Evolutionary conservation across 1,284 basidiomycete species (phyloP), one percentile per base, ranked within the genome.

Genomic region (Irpex sp.): DNA sequence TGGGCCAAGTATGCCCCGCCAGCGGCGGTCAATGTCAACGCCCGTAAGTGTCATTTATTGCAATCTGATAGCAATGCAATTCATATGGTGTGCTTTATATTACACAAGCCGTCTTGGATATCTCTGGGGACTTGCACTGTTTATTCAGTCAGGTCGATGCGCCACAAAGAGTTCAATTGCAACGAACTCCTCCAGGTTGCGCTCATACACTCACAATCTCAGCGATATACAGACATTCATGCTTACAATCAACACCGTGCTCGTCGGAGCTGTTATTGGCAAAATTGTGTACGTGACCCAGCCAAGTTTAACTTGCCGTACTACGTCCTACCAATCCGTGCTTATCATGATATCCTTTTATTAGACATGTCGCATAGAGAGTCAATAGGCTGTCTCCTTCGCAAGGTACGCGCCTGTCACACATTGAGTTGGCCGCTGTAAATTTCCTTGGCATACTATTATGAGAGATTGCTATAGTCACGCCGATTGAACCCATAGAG

Each of bases 371-470:
- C 19, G 13, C 51, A 9, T 19, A 26, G 34, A 26, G 15, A 44
- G 47, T 40, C 6, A 26, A 21, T 15, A 47, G n/a, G 17, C 9
- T n/a, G 40, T 4, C 31, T 47, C 34, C 36, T 6, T 21, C 7
- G 40, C 44, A 11, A 17, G 19, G 11, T 56, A 5, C 15, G 54
- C 17, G 40, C 6, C 6, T 40, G 7, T 51, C 15, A 26, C 26
- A 26, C 26, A 26, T 26, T 26, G 70, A 71, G 61, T 69, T 69
- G 4, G 68, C 68, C 11, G 37, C 67, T 6, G 63, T 69, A 3
- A 71, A 68, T 31, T 70, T 69, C 69, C 48, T 71, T 17, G 70
- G 70, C 2, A 64, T 70, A 8, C 65, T 71, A 8, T 38, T 70
- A 59, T 26, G 26, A 26, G 26, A 26, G 26, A 26, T 26, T 26